Evolutionary conservation across 2,329 filamentous ascomycete genomes (phyloP), one percentile per base, ranked within the genome.

Genomic region (Ustulina deusta): DNA sequence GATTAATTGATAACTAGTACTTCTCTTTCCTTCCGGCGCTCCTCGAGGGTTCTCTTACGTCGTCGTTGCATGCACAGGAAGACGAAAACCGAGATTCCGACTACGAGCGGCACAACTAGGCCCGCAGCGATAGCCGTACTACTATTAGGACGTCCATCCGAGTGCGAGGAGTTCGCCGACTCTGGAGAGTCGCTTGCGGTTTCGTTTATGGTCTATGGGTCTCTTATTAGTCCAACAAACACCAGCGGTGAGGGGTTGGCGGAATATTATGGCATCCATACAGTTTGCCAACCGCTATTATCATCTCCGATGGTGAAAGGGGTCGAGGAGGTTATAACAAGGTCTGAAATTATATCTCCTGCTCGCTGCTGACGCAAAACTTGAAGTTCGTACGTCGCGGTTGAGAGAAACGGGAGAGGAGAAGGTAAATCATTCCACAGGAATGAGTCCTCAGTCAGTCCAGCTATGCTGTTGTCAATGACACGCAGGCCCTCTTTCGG

Each of bases 61-160:
- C 74, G 70, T 49, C 68, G 68, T 60, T 69, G 69, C 64, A 71
- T 65, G 66, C 65, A 72, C 4, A 74, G 44, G 49, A 74, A 74
- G 1, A 69, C 68, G 27, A 69, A 68, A 25, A 73, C 59, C 3
- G 73, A 68, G 2, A 74, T 48, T 36, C 71, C 69, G 20, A 74
- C 73, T n/a, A 74, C 65, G 3, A 74, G 48, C 5, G 74, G 73
- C 32, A 75, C 73, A n/a, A 73, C 66, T 2, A 76, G 44, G 1
- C 74, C 73, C 20, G 73, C 72, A 13, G 72, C 73, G 44, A 76
- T 74, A 9, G 73, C 73, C 3, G 73, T 69, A 49, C 69, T 73
- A 20, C 68, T 73, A 32, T 70, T 71, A 3, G 71, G 65, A 22
- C 65, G 65, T 17, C 38, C 57, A 10, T 60, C 61, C 10, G 68